Evolutionary conservation across 2,329 filamentous ascomycete genomes (phyloP), one percentile per base, ranked within the genome.

Genomic region (Penicillium sp.): DNA sequence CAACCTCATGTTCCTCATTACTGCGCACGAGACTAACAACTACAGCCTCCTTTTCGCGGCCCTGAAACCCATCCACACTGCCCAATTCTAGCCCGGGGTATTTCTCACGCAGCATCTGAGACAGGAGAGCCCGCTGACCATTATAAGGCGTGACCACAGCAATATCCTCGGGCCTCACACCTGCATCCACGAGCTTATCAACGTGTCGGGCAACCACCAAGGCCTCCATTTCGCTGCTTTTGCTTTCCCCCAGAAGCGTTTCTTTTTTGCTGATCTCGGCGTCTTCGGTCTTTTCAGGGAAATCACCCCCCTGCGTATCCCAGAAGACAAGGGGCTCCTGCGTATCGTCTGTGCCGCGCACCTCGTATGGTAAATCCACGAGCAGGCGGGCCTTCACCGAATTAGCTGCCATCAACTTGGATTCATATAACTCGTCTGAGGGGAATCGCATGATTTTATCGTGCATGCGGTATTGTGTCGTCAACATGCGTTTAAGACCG

Each of bases 391-490:
- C 77, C 70, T 88, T 89, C 58, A 97, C 94, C 0, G 81, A 79
- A 4, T 93, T 89, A 1, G 89, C 92, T 0, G 94, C 93, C 2
- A 92, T 77, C 1, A 99, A 83, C 66, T 88, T 87, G 2, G 84
- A 85, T 57, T 90, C 90, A 75, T 99, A 99, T 11, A 97, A 81
- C 69, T 93, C 87, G 58, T 89, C 83, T 0, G 93, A 97, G 0
- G 94, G 93, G 67, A 97, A 99, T 6, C 85, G 83, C 92, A 97
- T 97, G 66, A 99, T 97, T 51, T 81, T 86, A 68, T 96, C 89
- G 70, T 99, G 92, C 94, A 99, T 99, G 35, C 94, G 91, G 73
- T 99, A 99, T 76, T 99, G 94, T 4, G 89, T 96, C 4, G 91
- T 97, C 23, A 99, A 84, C 90, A 97, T 96, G 49, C 89, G 82